Percentiles rank a stretch among this genome's conserved stretches.
Evolutionary conservation across 352 stramenopile species (phyloP).

Genomic region (Phytophthora lateralis): DNA sequence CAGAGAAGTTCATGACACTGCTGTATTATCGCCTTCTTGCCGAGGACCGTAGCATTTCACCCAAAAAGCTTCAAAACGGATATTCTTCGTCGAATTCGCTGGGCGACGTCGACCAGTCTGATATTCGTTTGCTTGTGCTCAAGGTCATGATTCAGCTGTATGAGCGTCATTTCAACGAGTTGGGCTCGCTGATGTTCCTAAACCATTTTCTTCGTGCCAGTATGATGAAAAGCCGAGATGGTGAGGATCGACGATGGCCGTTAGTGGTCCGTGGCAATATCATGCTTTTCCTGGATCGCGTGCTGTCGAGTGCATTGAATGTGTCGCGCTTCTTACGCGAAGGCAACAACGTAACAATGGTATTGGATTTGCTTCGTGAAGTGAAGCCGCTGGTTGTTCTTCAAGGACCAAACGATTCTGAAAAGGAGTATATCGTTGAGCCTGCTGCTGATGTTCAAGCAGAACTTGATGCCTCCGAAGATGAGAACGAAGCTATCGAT

Average conservation of each 20-base stretch:
- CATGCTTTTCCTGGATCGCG: conserved; percentile 80
- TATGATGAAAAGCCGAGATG: conserved; percentile 67
- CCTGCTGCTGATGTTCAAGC: conserved; percentile 54
- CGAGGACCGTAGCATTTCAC: conserved; percentile 48
- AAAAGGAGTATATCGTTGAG: conserved; percentile 79
- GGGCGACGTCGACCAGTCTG: conserved; percentile 55
- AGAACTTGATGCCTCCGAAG: conserved; percentile 64
- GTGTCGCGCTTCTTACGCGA: conserved; percentile 80
- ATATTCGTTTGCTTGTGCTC: conserved; percentile 81
- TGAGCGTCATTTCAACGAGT: conserved; percentile 76
- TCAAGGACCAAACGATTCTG: conserved; percentile 63
- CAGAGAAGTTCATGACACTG: conserved; percentile 86
- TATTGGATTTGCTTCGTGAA: conserved; percentile 76
- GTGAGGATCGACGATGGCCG: conserved; percentile 60
- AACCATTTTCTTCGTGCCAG: conserved; percentile 84
- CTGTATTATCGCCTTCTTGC: conserved; percentile 85
- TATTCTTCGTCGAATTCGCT: conserved; percentile 39
- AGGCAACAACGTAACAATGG: conserved; percentile 74
- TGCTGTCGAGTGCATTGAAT: conserved; percentile 82
- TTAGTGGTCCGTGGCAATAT: conserved; percentile 85
- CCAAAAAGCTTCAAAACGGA: conserved; percentile 26
- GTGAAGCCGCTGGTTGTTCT: conserved; percentile 77
- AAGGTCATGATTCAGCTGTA: conserved; percentile 91
- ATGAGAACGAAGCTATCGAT: conserved; percentile 43
- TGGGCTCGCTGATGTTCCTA: conserved; percentile 81